Conservation (phyloP, 306 rosid genomes). For the Mimosa pudica region DNA sequence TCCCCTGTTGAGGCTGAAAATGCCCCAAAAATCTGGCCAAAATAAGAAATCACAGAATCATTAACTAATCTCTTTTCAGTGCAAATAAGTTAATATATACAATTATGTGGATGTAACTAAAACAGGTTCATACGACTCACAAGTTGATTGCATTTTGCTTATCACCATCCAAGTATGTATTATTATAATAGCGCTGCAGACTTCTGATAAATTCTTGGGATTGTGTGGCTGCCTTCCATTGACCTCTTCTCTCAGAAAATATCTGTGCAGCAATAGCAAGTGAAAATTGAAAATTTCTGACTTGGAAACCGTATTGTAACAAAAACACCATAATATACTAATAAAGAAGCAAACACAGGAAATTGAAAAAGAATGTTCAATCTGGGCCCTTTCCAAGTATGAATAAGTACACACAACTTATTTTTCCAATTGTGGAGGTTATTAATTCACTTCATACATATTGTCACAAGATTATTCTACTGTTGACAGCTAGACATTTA, state of each 20-base stretch:
- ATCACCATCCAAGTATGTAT: conserved; percentile 73
- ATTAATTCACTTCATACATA: not conserved
- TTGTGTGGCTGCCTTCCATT: conserved; percentile 94
- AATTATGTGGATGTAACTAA: conserved; percentile 14
- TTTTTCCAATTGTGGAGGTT: not conserved
- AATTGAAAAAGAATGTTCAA: not conserved
- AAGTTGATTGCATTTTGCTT: conserved; percentile 88
- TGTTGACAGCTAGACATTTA: not conserved
- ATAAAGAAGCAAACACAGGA: not conserved
- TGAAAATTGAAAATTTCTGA: conserved; percentile 14
- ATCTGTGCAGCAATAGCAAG: conserved; percentile 55
- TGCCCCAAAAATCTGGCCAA: conserved; percentile 85
- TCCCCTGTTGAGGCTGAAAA: conserved; percentile 82
- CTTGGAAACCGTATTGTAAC: not conserved
- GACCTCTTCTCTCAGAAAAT: conserved; percentile 94
- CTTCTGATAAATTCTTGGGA: conserved; percentile 87
- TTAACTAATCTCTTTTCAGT: conserved; percentile 24
- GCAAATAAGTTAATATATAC: conserved; percentile 2
- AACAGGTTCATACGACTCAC: conserved; percentile 49
- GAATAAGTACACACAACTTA: not conserved
- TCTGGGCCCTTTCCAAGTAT: not conserved
- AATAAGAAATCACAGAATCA: conserved; percentile 23
- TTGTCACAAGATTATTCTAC: not conserved
- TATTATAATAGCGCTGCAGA: conserved; percentile 86
- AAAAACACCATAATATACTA: not conserved